phyloP scores from a whole-genome alignment of 257 asterid species.

The Solanum neorickii region DNA sequence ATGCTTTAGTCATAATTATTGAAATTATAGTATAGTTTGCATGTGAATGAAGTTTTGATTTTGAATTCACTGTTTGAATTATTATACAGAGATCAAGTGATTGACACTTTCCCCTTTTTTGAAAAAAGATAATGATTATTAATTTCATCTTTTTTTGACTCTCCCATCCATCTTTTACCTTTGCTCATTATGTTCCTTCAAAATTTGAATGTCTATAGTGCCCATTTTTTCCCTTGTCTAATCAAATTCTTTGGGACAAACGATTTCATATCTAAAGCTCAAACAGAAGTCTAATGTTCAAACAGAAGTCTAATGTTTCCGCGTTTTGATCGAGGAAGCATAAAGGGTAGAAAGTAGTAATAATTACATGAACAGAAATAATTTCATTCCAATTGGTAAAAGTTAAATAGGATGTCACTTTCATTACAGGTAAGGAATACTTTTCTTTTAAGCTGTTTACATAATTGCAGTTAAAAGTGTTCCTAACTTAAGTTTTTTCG shows the following conservation, averaged over 20 bases:
- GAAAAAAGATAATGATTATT: background rate
- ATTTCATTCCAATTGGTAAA: background rate
- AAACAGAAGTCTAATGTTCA: no score
- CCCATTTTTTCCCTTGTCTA: background rate
- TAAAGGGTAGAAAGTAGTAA: background rate
- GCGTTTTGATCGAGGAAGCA: background rate
- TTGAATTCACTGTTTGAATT: background rate
- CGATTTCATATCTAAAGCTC: no score
- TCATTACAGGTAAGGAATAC: background rate
- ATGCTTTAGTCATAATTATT: background rate
- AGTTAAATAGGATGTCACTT: background rate
- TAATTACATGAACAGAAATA: background rate
- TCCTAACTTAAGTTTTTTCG: background rate
- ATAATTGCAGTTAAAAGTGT: background rate
- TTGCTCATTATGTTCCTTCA: background rate
- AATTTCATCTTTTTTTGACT: background rate
- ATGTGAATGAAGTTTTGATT: background rate
- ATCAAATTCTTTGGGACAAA: background rate
- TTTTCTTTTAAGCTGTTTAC: background rate
- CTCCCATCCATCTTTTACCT: background rate
- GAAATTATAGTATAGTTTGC: background rate
- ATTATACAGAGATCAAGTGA: background rate
- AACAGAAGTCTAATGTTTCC: no score
- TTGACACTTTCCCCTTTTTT: background rate
- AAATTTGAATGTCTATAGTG: background rate